phyloP scores from a whole-genome alignment of 345 rosid genomes.

The Corchorus capsularis region DNA sequence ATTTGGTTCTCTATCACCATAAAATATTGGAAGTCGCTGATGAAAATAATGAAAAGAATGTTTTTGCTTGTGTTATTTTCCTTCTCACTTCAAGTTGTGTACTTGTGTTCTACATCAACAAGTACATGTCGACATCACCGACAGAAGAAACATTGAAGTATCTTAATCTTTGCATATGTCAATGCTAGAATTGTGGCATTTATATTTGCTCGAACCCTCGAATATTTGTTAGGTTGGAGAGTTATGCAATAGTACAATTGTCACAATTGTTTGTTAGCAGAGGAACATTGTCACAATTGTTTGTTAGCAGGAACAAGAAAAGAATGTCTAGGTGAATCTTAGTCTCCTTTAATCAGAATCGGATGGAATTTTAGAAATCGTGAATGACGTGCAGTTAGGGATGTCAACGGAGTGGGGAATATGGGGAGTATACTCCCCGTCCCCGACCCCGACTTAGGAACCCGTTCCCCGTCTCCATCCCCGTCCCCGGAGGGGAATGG shows the following conservation, averaged over 20 bases:
- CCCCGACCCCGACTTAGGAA: too few relatives aligned
- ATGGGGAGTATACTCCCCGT: too few relatives aligned
- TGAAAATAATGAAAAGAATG: too few relatives aligned
- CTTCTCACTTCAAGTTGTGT: too few relatives aligned
- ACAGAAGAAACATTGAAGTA: neutral
- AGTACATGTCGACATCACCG: too few relatives aligned
- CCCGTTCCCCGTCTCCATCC: too few relatives aligned
- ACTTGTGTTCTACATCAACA: neutral
- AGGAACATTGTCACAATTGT: too few relatives aligned
- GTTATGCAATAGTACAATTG: conserved; percentile 1
- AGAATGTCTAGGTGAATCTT: conserved; percentile 28
- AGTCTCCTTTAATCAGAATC: conserved; percentile 28
- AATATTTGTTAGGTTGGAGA: neutral
- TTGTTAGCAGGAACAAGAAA: conserved; percentile 25
- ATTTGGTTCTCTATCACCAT: too few relatives aligned
- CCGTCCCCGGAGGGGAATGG: too few relatives aligned
- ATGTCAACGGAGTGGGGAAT: too few relatives aligned
- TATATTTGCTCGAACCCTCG: neutral
- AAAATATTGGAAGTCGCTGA: too few relatives aligned
- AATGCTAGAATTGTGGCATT: conserved; percentile 7
- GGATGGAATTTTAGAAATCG: conserved; percentile 42
- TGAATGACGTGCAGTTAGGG: conserved; percentile 88
- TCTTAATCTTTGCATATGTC: neutral
- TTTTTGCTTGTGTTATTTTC: too few relatives aligned
- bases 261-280: conserved; percentile 16